Evolutionary conservation across 129 eudicot species (phyloP).

Genomic region (Mikania micrantha): DNA sequence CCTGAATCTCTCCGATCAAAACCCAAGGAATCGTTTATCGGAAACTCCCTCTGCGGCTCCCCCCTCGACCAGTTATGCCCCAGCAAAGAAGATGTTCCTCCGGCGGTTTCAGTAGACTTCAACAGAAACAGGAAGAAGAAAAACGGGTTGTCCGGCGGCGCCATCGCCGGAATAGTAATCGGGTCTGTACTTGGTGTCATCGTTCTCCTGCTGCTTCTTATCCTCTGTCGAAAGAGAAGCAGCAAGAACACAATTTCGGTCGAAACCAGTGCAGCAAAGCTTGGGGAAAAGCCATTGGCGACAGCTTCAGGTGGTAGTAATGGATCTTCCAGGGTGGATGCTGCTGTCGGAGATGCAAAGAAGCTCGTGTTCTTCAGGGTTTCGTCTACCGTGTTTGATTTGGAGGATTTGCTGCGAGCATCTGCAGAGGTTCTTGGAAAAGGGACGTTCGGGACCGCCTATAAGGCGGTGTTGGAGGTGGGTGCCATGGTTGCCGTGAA

Average conservation of each 20-base stretch:
- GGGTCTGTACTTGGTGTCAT: slow-evolving; percentile 59
- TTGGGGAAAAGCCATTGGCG: slow-evolving; percentile 41
- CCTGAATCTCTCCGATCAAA: slow-evolving; percentile 20
- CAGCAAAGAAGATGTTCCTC: slow-evolving; percentile 12
- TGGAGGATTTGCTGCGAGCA: slow-evolving; percentile 88
- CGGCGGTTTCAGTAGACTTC: slow-evolving; percentile 16
- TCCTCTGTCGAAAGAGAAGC: slow-evolving; percentile 51
- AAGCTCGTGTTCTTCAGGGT: slow-evolving; percentile 65
- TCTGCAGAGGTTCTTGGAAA: slow-evolving; percentile 93
- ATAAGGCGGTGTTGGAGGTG: slow-evolving; percentile 88
- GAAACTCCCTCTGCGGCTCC: slow-evolving; percentile 32
- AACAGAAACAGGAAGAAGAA: slow-evolving; percentile 14
- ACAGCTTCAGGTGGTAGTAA: slow-evolving; percentile 41
- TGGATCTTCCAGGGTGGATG: slow-evolving; percentile 33
- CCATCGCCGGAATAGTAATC: slow-evolving; percentile 74
- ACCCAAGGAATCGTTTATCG: slow-evolving; percentile 26
- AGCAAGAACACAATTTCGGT: slow-evolving; percentile 44
- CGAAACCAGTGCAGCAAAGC: no score
- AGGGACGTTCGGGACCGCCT: slow-evolving; percentile 87
- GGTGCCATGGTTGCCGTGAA: slow-evolving; percentile 88
- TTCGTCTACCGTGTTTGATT: slow-evolving; percentile 48
- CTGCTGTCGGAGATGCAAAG: slow-evolving; percentile 34
- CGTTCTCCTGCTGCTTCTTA: slow-evolving; percentile 28
- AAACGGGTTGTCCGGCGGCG: slow-evolving; percentile 53
- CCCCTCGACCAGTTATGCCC: slow-evolving; percentile 32